Percentiles rank a stretch among this genome's conserved stretches.
Evolutionary conservation across 2,329 filamentous ascomycete species (phyloP).

Genomic region (Beauveria asiatica): DNA sequence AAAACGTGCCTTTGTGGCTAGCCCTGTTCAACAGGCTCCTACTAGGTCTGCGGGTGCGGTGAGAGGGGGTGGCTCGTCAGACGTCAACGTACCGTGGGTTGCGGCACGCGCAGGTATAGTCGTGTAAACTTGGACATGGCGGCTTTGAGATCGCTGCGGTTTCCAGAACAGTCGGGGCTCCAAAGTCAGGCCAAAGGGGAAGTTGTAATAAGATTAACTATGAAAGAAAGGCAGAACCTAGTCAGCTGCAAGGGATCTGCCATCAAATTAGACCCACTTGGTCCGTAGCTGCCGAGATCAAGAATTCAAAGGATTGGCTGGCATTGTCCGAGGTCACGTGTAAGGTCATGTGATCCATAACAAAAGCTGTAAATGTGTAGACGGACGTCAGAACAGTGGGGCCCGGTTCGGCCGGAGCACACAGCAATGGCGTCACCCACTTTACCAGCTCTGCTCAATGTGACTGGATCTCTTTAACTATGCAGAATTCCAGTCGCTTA

Average conservation of each 20-base stretch:
- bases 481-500: not conserved
- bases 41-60: not conserved
- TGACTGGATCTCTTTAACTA: conserved; percentile 1
- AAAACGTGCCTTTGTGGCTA: not conserved
- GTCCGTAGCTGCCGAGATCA: conserved; percentile 12
- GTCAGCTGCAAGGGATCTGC: conserved; percentile 8
- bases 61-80: not conserved
- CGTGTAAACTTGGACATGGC: conserved; percentile 20
- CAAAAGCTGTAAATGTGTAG: no score
- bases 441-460: not conserved
- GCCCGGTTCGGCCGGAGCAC: no score
- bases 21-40: not conserved
- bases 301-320: not conserved
- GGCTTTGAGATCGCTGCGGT: not conserved
- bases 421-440: conserved; percentile 8
- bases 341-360: not conserved
- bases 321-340: conserved; percentile 1
- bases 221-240: conserved; percentile 2
- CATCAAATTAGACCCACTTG: conserved; percentile 9
- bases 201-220: not conserved
- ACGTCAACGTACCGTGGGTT: conserved; percentile 28
- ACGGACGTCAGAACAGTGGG: not conserved
- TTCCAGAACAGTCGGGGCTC: not conserved
- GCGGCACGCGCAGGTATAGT: conserved; percentile 29
- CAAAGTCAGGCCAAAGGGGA: not conserved